Evolutionary conservation across 768 basidiomycete genomes (phyloP), one percentile per base, ranked within the genome.

Genomic region (Pulveroboletus sp.): DNA sequence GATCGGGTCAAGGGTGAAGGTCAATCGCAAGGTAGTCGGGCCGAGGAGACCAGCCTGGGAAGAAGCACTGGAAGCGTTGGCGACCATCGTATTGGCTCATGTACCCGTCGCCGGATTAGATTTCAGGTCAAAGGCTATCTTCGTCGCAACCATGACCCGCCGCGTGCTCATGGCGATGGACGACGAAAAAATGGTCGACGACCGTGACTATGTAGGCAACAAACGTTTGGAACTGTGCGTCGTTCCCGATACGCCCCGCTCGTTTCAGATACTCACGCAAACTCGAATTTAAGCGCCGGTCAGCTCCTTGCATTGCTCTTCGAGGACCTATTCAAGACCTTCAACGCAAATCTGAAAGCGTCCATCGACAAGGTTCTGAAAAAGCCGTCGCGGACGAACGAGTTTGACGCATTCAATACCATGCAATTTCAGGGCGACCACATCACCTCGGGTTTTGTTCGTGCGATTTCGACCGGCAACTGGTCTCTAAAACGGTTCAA

Each of bases 401-500:
- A 94, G 64, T 97, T 94, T 58, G 95, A 98, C 62, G 93, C 93
- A 4, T 87, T 85, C 73, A 91, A 89, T 61, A 90, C 89, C 3
- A 89, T 99, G 85, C 85, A 88, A 63, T 92, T 96, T 69, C 89
- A 93, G 69, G 89, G 90, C n/a, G 93, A 97, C 55, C 89, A 91
- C 57, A 90, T 99, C 62, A 97, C 95, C 14, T 78, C 90, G 16
- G 96, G 95, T 23, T 97, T 99, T 62, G 86, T 92, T 32, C 89
- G 95, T 47, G 94, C 96, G 23, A 97, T 99, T 53, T 96, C 94
- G 9, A 99, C 96, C 0, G 96, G 96, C 10, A 99, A 99, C 64
- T 99, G 96, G 96, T 93, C 91, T 10, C 75, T 99, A 43, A 98
- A 97, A 69, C 89, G 96, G 44, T 98, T 99, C 80, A 95, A 94